Evolutionary conservation across 2,329 filamentous ascomycete species (phyloP).

Genomic region (Thelonectria blattea): DNA sequence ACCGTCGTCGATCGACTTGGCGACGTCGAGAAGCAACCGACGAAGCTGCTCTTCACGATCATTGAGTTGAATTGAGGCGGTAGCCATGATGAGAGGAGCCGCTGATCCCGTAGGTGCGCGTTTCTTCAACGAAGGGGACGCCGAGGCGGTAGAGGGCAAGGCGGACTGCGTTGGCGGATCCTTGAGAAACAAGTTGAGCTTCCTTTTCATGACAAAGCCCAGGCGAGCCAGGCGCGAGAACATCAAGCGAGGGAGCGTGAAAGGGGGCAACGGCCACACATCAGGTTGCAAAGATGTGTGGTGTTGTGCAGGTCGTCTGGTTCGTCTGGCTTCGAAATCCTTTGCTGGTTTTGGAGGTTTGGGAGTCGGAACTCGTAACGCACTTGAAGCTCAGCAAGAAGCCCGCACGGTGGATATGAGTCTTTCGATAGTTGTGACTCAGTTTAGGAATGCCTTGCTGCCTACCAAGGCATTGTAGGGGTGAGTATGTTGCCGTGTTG

Average conservation of each 20-base stretch:
- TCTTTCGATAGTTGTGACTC: neutral
- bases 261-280: too few species aligned
- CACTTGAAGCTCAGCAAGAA: neutral
- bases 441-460: neutral
- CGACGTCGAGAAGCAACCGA: constrained; percentile 82
- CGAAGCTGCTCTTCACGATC: constrained; percentile 75
- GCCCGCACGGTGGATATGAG: neutral
- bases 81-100: constrained; percentile 27
- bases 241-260: constrained; percentile 24
- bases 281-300: too few species aligned
- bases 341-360: neutral
- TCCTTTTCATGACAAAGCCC: constrained; percentile 45
- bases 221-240: constrained; percentile 30
- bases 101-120: neutral
- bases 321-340: too few species aligned
- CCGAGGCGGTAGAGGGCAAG: constrained; percentile 3
- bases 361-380: neutral
- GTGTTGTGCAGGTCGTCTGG: too few species aligned
- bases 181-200: constrained; percentile 38
- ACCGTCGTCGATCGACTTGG: constrained; percentile 61
- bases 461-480: neutral
- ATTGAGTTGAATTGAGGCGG: constrained; percentile 61
- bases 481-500: too few species aligned
- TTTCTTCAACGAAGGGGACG: constrained; percentile 1
- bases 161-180: constrained; percentile 21